Conservation (phyloP, 345 rosid species). For the Conringia planisiliqua region DNA sequence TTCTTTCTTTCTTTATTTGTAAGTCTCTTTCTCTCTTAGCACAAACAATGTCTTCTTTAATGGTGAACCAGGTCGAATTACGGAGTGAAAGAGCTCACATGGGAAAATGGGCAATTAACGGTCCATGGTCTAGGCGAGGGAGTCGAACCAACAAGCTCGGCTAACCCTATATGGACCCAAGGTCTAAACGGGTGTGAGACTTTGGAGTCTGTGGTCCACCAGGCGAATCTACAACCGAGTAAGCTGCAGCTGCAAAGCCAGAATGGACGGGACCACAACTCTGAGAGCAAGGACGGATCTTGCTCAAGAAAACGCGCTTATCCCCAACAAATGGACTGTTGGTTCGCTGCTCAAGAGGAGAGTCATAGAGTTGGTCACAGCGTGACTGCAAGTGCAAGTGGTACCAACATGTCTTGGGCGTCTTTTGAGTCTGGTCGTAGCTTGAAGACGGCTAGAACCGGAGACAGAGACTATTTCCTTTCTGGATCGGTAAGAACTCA, state of each 20-base stretch:
- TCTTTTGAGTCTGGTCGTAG: slow-evolving; percentile 44
- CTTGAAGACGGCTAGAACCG: slow-evolving; percentile 43
- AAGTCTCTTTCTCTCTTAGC: background rate
- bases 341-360: slow-evolving; percentile 26
- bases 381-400: slow-evolving; percentile 34
- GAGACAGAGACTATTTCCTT: slow-evolving; percentile 44
- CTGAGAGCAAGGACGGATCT: slow-evolving; percentile 22
- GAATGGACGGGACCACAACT: slow-evolving; percentile 2
- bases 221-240: slow-evolving; percentile 37
- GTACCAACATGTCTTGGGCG: slow-evolving; percentile 37
- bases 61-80: slow-evolving; percentile 41
- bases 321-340: slow-evolving; percentile 23
- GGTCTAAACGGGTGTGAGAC: slow-evolving; percentile 34
- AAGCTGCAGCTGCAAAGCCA: slow-evolving; percentile 1
- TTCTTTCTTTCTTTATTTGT: background rate
- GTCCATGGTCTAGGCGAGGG: slow-evolving; percentile 43
- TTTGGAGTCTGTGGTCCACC: slow-evolving; percentile 55
- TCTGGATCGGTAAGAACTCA: slow-evolving; percentile 47
- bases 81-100: slow-evolving; percentile 47
- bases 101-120: slow-evolving; percentile 51
- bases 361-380: slow-evolving; percentile 32
- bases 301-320: slow-evolving; percentile 31
- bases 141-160: slow-evolving; percentile 19
- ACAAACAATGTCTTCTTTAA: background rate
- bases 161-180: slow-evolving; percentile 38